Percentiles rank a stretch among this genome's conserved stretches.
Evolutionary conservation across 805 yeast genomes (phyloP).

Genomic region (Debaryomyces hansenii): DNA sequence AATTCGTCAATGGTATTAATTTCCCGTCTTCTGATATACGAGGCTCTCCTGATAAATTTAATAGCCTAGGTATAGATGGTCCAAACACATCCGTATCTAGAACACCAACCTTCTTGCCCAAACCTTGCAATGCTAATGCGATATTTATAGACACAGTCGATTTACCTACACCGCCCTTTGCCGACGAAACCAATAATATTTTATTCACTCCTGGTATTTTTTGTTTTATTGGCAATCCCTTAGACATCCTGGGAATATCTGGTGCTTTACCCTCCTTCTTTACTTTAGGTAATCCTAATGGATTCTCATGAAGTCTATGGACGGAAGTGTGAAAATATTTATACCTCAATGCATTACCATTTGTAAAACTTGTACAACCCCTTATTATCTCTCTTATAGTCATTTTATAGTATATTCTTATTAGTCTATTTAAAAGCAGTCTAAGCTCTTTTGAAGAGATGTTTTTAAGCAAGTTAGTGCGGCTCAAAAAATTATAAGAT

Average conservation of each 20-base stretch:
- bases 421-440: too few species aligned
- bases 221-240: slow-evolving; percentile 56
- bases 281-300: slow-evolving; percentile 37
- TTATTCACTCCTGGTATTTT: slow-evolving; percentile 60
- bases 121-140: slow-evolving; percentile 57
- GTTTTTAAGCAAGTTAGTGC: too few species aligned
- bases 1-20: slow-evolving; percentile 66
- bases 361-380: too few species aligned
- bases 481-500: too few species aligned
- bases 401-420: too few species aligned
- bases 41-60: slow-evolving; percentile 73
- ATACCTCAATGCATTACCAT: neutral
- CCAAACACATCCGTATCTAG: slow-evolving; percentile 85
- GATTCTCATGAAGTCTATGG: slow-evolving; percentile 35
- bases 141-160: slow-evolving; percentile 72
- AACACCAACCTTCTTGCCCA: slow-evolving; percentile 62
- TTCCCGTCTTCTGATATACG: slow-evolving; percentile 51
- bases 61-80: slow-evolving; percentile 74
- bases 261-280: slow-evolving; percentile 18
- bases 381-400: too few species aligned
- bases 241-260: slow-evolving; percentile 41
- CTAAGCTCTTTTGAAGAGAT: too few species aligned
- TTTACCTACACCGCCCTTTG: slow-evolving; percentile 83
- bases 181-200: slow-evolving; percentile 67
- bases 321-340: slow-evolving; percentile 2